Base-by-base conservation (phyloP, 345 rosid species). In the Salix suchowensis region DNA sequence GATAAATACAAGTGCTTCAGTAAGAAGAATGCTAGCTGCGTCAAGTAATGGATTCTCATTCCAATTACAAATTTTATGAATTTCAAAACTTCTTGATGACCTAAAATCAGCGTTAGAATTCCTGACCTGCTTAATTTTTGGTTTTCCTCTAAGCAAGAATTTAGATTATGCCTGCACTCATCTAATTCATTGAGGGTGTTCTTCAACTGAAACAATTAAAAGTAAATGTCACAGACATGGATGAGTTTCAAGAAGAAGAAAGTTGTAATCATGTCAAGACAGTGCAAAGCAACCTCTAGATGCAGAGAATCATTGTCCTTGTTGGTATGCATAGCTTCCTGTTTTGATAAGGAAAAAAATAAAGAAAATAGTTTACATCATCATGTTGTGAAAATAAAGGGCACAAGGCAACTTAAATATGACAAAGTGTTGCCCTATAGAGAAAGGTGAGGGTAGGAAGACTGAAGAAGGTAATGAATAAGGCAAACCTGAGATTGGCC, bases 141-240 rank as follows among this genome's bases (percentile, higher is more conserved):
- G 83, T 95, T 95, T 71, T 95, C 96, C 80, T 91, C 91, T 40
- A 93, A 76, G 87, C 94, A 95, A 84, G 89, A 85, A 73, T 74
- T 87, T 65, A 93, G 88, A 65, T 86, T 88, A 74, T n/a, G 24
- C 77, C 87, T 88, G 88, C 97, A 90, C 75, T 87, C 88, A 78
- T 93, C 96, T 74, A 91, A 84, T 84, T 95, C 92, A 70, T 72
- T 75, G 48, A 72, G 75, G 61, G 94, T 86, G 68, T 76, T 89
- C 81, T 86, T 82, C 82, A 93, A 80, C 94, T 93, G 91, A 60
- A 76, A 83, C 15, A 70, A 76, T 74, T 69, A 80, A 77, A 76
- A 76, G 60, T 42, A 46, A 70, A 40, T 54, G 78, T 71, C 58
- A 81, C 26, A 68, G n/a, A 54, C 6, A 44, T 73, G 46, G 66